Conservation (phyloP, 129 eudicot genomes). For the Saposhnikovia divaricata region DNA sequence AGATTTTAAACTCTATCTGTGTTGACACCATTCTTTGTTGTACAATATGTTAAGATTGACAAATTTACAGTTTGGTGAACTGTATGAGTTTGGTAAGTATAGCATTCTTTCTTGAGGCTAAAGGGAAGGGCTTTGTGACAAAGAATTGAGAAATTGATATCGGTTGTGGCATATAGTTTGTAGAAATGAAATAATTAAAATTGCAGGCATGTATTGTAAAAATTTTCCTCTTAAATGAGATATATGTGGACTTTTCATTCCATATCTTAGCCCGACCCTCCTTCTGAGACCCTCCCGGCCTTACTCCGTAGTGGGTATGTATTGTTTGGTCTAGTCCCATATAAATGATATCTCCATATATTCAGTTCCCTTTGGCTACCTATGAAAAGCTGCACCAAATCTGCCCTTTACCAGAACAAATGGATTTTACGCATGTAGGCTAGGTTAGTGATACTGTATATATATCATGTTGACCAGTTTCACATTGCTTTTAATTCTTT, state of each 20-base stretch:
- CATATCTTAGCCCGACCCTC: not conserved
- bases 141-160: not conserved
- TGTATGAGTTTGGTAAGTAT: not conserved
- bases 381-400: not conserved
- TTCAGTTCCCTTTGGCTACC: not conserved
- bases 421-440: not conserved
- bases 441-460: not conserved
- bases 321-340: not conserved
- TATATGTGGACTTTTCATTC: not conserved
- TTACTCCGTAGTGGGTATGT: not conserved
- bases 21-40: not conserved
- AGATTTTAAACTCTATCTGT: not conserved
- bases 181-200: not conserved
- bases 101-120: not conserved
- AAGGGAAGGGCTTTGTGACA: not conserved
- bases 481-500: not conserved
- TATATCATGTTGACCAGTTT: not conserved
- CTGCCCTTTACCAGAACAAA: not conserved
- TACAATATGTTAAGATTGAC: not conserved
- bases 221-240: not conserved
- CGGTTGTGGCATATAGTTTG: not conserved
- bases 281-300: not conserved
- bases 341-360: not conserved
- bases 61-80: not conserved
- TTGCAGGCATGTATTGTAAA: not conserved